Percentiles rank a stretch among this genome's conserved stretches.
Conservation (phyloP, 139 green algal species). For the Protoeuglena noctilucae region DNA sequence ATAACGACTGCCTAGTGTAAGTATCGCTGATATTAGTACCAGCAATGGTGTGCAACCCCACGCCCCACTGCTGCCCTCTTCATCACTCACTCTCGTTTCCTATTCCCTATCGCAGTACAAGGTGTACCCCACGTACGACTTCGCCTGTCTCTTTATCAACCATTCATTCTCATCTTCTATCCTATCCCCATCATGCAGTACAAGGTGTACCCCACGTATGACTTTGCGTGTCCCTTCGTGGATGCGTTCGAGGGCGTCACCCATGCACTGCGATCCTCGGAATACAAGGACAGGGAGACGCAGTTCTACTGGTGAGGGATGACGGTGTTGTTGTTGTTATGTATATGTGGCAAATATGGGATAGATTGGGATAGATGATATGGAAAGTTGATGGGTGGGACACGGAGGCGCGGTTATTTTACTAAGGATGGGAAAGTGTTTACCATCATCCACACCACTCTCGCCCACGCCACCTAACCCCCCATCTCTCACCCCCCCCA, state of each 20-base stretch:
- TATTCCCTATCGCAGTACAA: constrained; percentile 54
- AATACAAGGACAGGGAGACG: constrained; percentile 81
- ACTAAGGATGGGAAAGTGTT: too few relatives aligned
- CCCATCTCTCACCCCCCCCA: too few relatives aligned
- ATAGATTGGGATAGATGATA: too few relatives aligned
- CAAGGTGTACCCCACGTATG: constrained; percentile 95
- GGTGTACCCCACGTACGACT: constrained; percentile 98
- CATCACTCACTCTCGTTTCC: neutral
- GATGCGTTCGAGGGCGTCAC: constrained; percentile 88
- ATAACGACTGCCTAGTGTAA: constrained; percentile 78
- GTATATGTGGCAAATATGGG: too few relatives aligned
- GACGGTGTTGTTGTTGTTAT: too few relatives aligned
- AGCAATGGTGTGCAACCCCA: constrained; percentile 83
- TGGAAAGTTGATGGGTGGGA: too few relatives aligned
- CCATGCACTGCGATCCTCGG: constrained; percentile 82
- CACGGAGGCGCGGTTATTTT: too few relatives aligned
- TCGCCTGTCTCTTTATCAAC: constrained; percentile 91
- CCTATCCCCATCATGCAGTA: too few relatives aligned
- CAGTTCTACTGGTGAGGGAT: constrained; percentile 83
- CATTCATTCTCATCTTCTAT: neutral
- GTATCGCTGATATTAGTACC: too few relatives aligned
- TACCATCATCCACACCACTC: too few relatives aligned
- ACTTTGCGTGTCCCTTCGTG: constrained; percentile 94
- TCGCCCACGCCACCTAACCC: too few relatives aligned
- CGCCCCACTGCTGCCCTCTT: constrained; percentile 62